Evolutionary conservation across 768 basidiomycete species (phyloP), one percentile per base, ranked within the genome.

Genomic region (Naganishia vaughanmartiniae): DNA sequence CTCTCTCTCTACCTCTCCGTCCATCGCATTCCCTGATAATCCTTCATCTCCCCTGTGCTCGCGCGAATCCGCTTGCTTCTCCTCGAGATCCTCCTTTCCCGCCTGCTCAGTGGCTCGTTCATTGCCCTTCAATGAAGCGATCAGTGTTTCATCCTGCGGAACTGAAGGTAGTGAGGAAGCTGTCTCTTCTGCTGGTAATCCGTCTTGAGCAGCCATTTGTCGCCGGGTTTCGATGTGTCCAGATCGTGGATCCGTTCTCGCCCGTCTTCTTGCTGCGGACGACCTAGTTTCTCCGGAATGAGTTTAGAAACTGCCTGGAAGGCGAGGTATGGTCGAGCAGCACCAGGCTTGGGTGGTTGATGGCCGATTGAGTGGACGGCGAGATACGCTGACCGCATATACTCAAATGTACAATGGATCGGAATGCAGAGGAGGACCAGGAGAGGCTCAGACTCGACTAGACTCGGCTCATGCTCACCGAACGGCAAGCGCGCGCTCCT

Each of bases 171-270:
- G n/a, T 15, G 26, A 46, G 24, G 60, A 39, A 30, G 65, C 33
- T 51, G 30, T 54, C 53, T 51, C 48, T 51, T 26, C 28, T 51
- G 65, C 39, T 42, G 65, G 53, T 66, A 48, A 30, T 33, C 26
- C 24, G 28, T 39, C 65, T 54, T 51, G 65, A 54, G 60, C 60
- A 42, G 60, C 53, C 65, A 54, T 66, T 66, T 42, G 58, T 63
- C 36, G 34, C 36, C 33, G 11, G 34, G 30, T 30, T 54, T 53
- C 45, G n/a, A 48, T 63, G 34, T 26, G 65, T 66, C 63, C 24
- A 33, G 48, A 66, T 66, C 48, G 65, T 26, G 31, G 42, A 31
- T 66, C 42, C 21, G 48, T 21, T 21, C 65, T 53, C 21, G 63
- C 15, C 33, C 65, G 48, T 63, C 60, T 58, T 24, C 57, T 24